These are phyloP conservation scores for Leishmania tropica DNA, from an alignment of 208 protist species.

Conservation along the genomic window DNA sequence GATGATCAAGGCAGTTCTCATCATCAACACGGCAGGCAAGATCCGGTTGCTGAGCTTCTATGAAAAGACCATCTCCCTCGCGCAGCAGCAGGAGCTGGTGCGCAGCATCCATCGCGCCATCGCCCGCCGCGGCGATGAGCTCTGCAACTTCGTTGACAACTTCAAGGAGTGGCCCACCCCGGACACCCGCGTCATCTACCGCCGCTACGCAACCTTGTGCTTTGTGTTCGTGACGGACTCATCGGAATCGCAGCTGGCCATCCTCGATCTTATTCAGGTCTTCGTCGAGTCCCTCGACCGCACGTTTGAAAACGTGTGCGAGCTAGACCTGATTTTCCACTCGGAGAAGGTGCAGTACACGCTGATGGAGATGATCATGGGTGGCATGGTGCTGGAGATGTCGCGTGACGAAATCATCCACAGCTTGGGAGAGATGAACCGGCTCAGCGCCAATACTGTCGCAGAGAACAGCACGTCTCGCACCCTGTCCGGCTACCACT, in stretches of 20 bases:
- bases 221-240: constrained; percentile 98
- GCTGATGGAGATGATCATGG: constrained; percentile 98
- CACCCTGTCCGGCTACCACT: constrained; percentile 30
- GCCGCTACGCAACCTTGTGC: constrained; percentile 98
- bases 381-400: constrained; percentile 98
- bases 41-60: constrained; percentile 97
- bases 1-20: constrained; percentile 97
- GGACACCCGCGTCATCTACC: constrained; percentile 97
- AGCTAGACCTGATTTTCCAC: constrained; percentile 99
- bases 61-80: constrained; percentile 75
- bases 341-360: constrained; percentile 97
- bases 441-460: constrained; percentile 31
- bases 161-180: constrained; percentile 90
- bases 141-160: constrained; percentile 98
- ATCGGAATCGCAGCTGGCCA: constrained; percentile 97
- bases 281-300: constrained; percentile 98
- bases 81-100: constrained; percentile 91
- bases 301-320: constrained; percentile 98
- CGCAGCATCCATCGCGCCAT: constrained; percentile 92
- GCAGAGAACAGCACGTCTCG: constrained; percentile 15
- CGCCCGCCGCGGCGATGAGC: constrained; percentile 87
- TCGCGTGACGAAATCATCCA: constrained; percentile 91
- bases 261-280: constrained; percentile 98
- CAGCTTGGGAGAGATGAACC: constrained; percentile 62
- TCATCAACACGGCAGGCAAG: constrained; percentile 98